Conservation (phyloP, 2,329 filamentous ascomycete species). For the Fusarium citri region DNA sequence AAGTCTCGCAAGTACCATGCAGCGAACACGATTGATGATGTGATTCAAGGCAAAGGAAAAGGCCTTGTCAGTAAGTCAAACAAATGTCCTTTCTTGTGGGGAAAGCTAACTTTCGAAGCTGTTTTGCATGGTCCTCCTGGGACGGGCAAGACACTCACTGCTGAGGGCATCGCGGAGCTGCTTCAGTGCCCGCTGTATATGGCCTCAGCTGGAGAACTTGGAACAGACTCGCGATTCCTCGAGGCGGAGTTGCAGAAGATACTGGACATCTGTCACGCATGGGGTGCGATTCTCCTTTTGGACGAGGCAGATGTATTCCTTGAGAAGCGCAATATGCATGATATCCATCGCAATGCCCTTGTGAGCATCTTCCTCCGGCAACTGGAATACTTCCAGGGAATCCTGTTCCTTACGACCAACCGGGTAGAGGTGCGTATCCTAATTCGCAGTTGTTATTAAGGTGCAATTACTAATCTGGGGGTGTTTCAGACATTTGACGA, state of each 20-base stretch:
- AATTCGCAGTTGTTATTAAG: not conserved
- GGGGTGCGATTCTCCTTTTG: slow-evolving; percentile 86
- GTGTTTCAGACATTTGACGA: slow-evolving; percentile 79
- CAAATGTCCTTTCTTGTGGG: not conserved
- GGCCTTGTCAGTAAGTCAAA: slow-evolving; percentile 73
- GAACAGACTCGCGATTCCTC: slow-evolving; percentile 78
- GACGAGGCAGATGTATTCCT: slow-evolving; percentile 90
- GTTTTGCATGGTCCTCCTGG: slow-evolving; percentile 88
- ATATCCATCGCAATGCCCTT: slow-evolving; percentile 85
- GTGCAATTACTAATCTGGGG: slow-evolving; percentile 4
- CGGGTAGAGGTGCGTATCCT: slow-evolving; percentile 70
- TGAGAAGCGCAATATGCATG: slow-evolving; percentile 83
- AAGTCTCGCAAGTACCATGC: slow-evolving; percentile 86
- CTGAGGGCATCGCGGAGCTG: slow-evolving; percentile 86
- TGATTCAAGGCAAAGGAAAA: slow-evolving; percentile 86
- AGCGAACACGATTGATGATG: slow-evolving; percentile 83
- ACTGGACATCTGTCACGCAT: slow-evolving; percentile 85
- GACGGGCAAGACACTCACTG: slow-evolving; percentile 89
- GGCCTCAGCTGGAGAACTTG: slow-evolving; percentile 84
- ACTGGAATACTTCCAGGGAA: slow-evolving; percentile 92
- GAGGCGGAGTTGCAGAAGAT: slow-evolving; percentile 85
- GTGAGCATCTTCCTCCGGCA: slow-evolving; percentile 89
- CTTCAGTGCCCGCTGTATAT: slow-evolving; percentile 86
- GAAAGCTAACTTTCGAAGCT: slow-evolving; percentile 49
- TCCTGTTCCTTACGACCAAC: slow-evolving; percentile 90